These are phyloP conservation scores for Colletotrichum musicola DNA, from an alignment of 2,329 filamentous ascomycete genomes.

Conservation along the genomic window DNA sequence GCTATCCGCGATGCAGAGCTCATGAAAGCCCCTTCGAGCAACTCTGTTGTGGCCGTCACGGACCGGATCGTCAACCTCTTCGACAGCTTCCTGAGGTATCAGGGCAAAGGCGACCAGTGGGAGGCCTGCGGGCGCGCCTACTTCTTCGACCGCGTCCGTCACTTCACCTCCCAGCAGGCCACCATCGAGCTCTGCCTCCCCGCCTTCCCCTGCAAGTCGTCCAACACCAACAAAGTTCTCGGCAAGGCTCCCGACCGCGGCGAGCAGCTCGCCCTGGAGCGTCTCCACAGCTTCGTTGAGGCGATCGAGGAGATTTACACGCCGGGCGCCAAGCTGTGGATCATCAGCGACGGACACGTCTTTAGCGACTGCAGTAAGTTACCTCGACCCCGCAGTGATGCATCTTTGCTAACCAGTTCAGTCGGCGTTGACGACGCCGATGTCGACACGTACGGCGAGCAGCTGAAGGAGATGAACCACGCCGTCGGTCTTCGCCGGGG, in stretches of 20 bases:
- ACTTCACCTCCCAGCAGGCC: constrained; percentile 42
- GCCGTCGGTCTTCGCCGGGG: constrained; percentile 43
- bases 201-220: constrained; percentile 56
- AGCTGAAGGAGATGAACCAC: constrained; percentile 53
- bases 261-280: constrained; percentile 49
- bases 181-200: constrained; percentile 49
- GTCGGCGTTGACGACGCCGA: constrained; percentile 58
- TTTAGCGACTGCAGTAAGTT: constrained; percentile 56
- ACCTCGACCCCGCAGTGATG: rapidly evolving
- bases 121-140: constrained; percentile 38
- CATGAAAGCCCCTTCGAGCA: neutral
- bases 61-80: constrained; percentile 40
- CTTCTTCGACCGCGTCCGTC: constrained; percentile 41
- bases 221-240: constrained; percentile 50
- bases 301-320: constrained; percentile 47
- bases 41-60: neutral
- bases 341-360: constrained; percentile 56
- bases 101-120: constrained; percentile 43
- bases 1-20: constrained; percentile 22
- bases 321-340: constrained; percentile 50
- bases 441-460: constrained; percentile 54
- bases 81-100: constrained; percentile 43
- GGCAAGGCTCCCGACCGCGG: constrained; percentile 50
- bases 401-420: constrained; percentile 21
- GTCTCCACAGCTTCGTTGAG: constrained; percentile 47